These are phyloP conservation scores for Priceomyces haplophilus DNA, from an alignment of 805 yeast genomes.

Conservation along the genomic window DNA sequence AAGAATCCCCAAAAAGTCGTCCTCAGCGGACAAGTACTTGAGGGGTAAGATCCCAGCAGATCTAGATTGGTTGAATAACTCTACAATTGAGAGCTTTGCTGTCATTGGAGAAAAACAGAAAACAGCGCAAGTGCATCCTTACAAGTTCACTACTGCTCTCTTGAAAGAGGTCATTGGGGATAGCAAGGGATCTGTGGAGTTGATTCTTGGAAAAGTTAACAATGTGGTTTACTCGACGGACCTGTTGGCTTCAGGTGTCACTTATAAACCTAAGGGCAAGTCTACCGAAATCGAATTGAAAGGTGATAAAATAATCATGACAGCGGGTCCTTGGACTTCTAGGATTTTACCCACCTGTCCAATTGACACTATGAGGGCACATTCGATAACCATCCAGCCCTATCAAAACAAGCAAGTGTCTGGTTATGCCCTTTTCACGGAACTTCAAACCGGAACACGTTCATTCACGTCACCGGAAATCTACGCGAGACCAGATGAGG, in stretches of 20 bases:
- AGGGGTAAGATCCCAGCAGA: constrained; percentile 49
- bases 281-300: constrained; percentile 42
- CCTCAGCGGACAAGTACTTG: constrained; percentile 24
- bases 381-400: constrained; percentile 89
- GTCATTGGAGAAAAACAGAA: constrained; percentile 79
- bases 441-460: constrained; percentile 64
- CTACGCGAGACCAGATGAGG: constrained; percentile 93
- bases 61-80: constrained; percentile 72
- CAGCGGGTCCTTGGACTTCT: constrained; percentile 98
- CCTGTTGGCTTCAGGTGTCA: constrained; percentile 70
- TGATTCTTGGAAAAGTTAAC: constrained; percentile 80
- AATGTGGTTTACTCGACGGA: constrained; percentile 59
- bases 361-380: constrained; percentile 90
- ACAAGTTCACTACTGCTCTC: constrained; percentile 82
- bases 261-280: constrained; percentile 50
- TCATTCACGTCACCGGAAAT: constrained; percentile 87
- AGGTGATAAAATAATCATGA: constrained; percentile 77
- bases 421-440: constrained; percentile 93
- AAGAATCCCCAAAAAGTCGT: constrained; percentile 38
- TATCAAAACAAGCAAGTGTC: constrained; percentile 66
- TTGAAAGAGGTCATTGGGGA: constrained; percentile 72
- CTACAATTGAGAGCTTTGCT: constrained; percentile 69
- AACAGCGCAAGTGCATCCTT: constrained; percentile 97
- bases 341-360: constrained; percentile 90
- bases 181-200: constrained; percentile 70